Percentiles rank a stretch among this genome's conserved stretches.
phyloP scores from a whole-genome alignment of 208 protist genomes.

The Leishmania turanica region DNA sequence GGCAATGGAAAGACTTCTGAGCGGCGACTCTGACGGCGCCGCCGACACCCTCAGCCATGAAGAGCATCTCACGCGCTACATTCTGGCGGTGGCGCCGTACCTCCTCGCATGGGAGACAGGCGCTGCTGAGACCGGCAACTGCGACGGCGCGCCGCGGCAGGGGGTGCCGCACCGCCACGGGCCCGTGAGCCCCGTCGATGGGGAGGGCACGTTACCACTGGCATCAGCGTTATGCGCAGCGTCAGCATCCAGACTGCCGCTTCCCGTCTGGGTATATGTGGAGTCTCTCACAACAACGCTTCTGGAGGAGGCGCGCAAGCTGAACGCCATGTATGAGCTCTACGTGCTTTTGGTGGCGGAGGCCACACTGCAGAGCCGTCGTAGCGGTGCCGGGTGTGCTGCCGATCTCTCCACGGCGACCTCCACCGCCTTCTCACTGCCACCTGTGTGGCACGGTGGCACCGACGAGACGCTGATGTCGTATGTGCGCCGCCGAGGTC shows the following conservation, averaged over 20 bases:
- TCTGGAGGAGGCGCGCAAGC: constrained; percentile 31
- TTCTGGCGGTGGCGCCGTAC: constrained; percentile 27
- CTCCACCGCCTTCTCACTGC: constrained; percentile 6
- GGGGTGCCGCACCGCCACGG: not conserved
- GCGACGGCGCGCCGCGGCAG: not conserved
- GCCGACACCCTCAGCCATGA: not conserved
- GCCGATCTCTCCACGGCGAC: not conserved
- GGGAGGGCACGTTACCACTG: not conserved
- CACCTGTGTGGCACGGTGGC: constrained; percentile 16
- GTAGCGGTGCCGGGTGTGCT: not conserved
- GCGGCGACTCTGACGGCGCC: not conserved
- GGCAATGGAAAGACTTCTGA: not conserved
- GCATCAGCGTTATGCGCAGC: not conserved
- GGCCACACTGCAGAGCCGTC: constrained; percentile 8
- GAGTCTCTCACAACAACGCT: constrained; percentile 31
- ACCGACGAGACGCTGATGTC: constrained; percentile 17
- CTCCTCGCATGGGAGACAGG: constrained; percentile 23
- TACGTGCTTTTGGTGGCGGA: constrained; percentile 20
- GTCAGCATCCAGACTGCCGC: constrained; percentile 8
- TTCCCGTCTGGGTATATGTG: constrained; percentile 30
- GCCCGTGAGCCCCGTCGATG: not conserved
- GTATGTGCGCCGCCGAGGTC: constrained; percentile 19
- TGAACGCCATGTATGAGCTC: constrained; percentile 28
- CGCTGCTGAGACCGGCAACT: not conserved
- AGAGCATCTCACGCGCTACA: constrained; percentile 14